Evolutionary conservation across 352 stramenopile species (phyloP).

Genomic region (Globisporangium uncinulatum): DNA sequence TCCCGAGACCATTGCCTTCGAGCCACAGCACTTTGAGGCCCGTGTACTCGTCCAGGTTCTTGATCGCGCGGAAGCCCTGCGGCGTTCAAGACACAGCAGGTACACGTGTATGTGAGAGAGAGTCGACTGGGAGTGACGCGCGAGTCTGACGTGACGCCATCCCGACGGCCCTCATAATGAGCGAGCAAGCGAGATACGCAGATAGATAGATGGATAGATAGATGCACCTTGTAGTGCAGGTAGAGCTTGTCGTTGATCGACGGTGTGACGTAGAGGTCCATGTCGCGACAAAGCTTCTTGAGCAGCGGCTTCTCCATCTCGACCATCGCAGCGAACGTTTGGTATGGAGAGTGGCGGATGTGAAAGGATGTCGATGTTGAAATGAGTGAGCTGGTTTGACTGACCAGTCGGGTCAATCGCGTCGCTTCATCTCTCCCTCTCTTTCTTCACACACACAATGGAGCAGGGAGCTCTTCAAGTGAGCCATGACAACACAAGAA

Average conservation of each 20-base stretch:
- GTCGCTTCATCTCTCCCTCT: too few relatives aligned
- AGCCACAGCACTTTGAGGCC: constrained; percentile 92
- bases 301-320: constrained; percentile 88
- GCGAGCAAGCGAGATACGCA: too few relatives aligned
- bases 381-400: not conserved
- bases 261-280: constrained; percentile 90
- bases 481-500: not conserved
- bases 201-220: not conserved
- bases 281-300: constrained; percentile 87
- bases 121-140: not conserved
- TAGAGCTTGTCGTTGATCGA: constrained; percentile 95
- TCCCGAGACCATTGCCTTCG: constrained; percentile 89
- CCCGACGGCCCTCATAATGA: not conserved
- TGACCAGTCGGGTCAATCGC: not conserved
- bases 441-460: too few relatives aligned
- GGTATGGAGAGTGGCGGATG: too few relatives aligned
- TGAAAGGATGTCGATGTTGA: too few relatives aligned
- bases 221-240: constrained; percentile 89
- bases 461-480: too few relatives aligned
- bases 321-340: constrained; percentile 36
- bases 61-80: constrained; percentile 86
- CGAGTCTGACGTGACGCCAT: not conserved
- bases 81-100: too few relatives aligned
- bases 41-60: constrained; percentile 95
- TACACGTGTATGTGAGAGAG: not conserved